Percentiles rank a stretch among this genome's conserved stretches.
Evolutionary conservation across 768 basidiomycete genomes (phyloP).

Genomic region (Lentinula detonsa): DNA sequence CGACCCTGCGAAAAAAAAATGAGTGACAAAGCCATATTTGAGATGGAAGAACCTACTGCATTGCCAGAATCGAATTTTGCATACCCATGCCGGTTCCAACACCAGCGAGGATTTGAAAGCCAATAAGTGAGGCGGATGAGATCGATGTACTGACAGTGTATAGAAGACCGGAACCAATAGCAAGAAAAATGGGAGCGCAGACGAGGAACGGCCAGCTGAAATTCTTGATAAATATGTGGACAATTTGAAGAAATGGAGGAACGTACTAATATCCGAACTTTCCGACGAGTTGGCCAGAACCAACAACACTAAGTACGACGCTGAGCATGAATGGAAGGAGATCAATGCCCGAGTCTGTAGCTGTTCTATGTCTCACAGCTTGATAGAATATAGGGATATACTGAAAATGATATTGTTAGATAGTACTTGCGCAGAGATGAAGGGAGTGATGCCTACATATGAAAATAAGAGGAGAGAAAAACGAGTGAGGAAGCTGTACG

Average conservation of each 20-base stretch:
- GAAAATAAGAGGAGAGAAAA: conserved; percentile 10
- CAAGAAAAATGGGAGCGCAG: not conserved
- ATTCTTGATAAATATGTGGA: not conserved
- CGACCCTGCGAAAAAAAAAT: conserved; percentile 2
- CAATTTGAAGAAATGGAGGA: not conserved
- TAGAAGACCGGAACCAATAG: conserved; percentile 10
- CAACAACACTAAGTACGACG: conserved; percentile 8
- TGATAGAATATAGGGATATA: conserved; percentile 15
- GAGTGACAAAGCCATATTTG: not conserved
- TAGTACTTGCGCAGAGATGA: not conserved
- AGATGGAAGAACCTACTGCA: conserved; percentile 4
- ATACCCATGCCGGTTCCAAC: conserved; percentile 12
- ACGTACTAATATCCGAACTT: conserved; percentile 8
- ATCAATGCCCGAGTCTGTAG: conserved; percentile 13
- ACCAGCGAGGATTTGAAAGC: conserved; percentile 12
- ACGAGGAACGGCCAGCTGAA: conserved; percentile 9
- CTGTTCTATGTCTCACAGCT: conserved; percentile 7
- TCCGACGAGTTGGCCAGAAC: conserved; percentile 6
- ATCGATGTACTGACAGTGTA: conserved; percentile 5
- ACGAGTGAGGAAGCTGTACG: conserved; percentile 7
- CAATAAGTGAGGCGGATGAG: conserved; percentile 1
- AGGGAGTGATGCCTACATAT: not conserved
- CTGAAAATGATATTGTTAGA: not conserved
- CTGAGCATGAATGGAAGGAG: conserved; percentile 13
- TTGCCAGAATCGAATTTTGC: conserved; percentile 15